A percentile compares a stretch with the other conserved stretches of the same genome.
Evolutionary conservation across 495 filamentous ascomycete species (phyloP).

Genomic region (Podospora fimiseda): DNA sequence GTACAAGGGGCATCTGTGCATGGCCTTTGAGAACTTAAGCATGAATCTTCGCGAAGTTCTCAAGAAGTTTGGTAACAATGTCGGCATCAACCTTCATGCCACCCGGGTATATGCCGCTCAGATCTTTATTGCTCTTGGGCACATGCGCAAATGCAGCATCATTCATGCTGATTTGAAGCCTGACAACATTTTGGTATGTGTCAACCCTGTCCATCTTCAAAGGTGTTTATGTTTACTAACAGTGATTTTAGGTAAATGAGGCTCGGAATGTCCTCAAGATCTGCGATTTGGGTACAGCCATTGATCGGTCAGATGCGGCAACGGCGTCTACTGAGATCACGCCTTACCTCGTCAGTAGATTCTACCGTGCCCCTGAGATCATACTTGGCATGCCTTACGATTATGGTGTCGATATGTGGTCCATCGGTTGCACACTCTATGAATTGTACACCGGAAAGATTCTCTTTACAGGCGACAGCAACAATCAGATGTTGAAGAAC

Average conservation of each 20-base stretch:
- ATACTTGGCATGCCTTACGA: conserved; percentile 93
- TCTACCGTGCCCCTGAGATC: conserved; percentile 95
- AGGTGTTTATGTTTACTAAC: neutral
- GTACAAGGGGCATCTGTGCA: conserved; percentile 89
- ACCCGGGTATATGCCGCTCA: conserved; percentile 87
- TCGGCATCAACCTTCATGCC: conserved; percentile 80
- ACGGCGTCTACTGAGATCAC: conserved; percentile 72
- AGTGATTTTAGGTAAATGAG: conserved; percentile 59
- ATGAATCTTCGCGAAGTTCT: conserved; percentile 92
- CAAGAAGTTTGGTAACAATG: conserved; percentile 91
- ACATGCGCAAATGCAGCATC: conserved; percentile 85
- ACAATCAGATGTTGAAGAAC: conserved; percentile 93
- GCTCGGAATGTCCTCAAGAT: conserved; percentile 81
- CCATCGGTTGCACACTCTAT: conserved; percentile 92
- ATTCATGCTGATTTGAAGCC: conserved; percentile 95
- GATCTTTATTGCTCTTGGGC: conserved; percentile 81
- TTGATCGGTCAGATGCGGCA: conserved; percentile 67
- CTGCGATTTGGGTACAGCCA: conserved; percentile 91
- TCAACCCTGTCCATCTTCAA: neutral
- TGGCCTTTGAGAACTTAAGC: conserved; percentile 93
- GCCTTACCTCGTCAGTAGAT: conserved; percentile 90
- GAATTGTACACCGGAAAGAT: conserved; percentile 98
- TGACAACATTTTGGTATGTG: conserved; percentile 77
- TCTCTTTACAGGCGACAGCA: conserved; percentile 87
- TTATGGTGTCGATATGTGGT: conserved; percentile 95